Base-by-base conservation (phyloP, 768 basidiomycete species). In the Paxillus ammoniavirescens region DNA sequence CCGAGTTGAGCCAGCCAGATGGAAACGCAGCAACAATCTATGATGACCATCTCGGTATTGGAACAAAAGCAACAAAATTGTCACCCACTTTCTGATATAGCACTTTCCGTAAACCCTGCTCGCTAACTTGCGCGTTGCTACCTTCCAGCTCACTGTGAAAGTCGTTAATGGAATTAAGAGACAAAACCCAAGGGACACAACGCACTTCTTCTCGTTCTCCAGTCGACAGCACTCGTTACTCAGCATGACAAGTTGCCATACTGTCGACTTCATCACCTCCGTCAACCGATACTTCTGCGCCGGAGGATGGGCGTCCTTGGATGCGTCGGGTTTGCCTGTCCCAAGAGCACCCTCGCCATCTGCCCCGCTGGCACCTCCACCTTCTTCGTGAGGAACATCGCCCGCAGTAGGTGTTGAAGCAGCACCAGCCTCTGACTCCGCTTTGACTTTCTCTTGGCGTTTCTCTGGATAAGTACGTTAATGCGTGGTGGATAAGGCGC, bases 11-110 rank as follows among this genome's bases (percentile, higher is more conserved):
- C 91, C 91, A 93, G 12, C 89, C 89, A 0, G 84, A 76, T 0
- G 91, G 91, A 69, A 90, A 93, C 2, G 82, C 83, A n/a, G 78
- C 79, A 0, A 92, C 86, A 53, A 93, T 91, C 84, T 85, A 33
- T 2, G 23, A 18, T 30, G 45, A 12, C 26, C 7, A 31, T n/a
- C 26, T 53, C 36, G 38, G 44, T 30, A 41, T 38, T 23, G 28
- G 38, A 31, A 8, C 14, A 33, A 10, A n/a, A 21, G 30, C 14
- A 8, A 21, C 4, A 42, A 10, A 2, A 2, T 2, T 17, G 8
- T 10, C 13, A 60, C 75, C 23, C 47, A 86, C 87, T 70, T 86
- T 89, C 67, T 91, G 86, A 72, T 94, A 95, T 8, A 94, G 69
- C 6, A 76, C 73, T 75, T 94, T 95, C 48, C 91, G 75, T 59